Evolutionary conservation across 345 rosid species (phyloP).

Genomic region (Cardamine occulta): DNA sequence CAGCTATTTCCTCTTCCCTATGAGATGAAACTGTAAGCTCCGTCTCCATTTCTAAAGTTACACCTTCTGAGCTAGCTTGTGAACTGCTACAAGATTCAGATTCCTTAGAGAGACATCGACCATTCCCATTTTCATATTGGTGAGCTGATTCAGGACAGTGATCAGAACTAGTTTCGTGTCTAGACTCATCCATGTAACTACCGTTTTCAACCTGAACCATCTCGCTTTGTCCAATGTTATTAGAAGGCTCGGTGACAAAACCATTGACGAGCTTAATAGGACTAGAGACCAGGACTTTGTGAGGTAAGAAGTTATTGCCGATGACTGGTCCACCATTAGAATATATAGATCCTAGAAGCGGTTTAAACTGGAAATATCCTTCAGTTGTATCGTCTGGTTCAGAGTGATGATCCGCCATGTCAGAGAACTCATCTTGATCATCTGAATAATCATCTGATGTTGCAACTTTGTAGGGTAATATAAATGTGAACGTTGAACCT

Average conservation of each 20-base stretch:
- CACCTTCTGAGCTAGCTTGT: slow-evolving; percentile 47
- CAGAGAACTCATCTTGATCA: slow-evolving; percentile 80
- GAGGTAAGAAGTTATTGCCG: slow-evolving; percentile 34
- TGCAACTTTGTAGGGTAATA: slow-evolving; percentile 81
- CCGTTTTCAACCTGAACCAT: slow-evolving; percentile 54
- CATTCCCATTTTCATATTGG: slow-evolving; percentile 42
- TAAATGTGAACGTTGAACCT: slow-evolving; percentile 93
- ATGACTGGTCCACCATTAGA: slow-evolving; percentile 33
- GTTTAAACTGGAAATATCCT: slow-evolving; percentile 83
- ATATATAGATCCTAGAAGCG: slow-evolving; percentile 49
- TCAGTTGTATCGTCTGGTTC: slow-evolving; percentile 64
- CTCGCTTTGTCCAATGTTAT: slow-evolving; percentile 50
- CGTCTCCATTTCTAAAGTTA: slow-evolving; percentile 38
- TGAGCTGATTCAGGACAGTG: slow-evolving; percentile 45
- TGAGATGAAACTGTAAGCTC: slow-evolving; percentile 45
- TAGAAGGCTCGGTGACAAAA: slow-evolving; percentile 33
- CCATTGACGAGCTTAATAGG: slow-evolving; percentile 43
- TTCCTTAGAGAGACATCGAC: slow-evolving; percentile 30
- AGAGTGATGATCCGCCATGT: slow-evolving; percentile 64
- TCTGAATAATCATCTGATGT: slow-evolving; percentile 60
- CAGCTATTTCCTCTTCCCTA: slow-evolving; percentile 47
- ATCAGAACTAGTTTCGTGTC: slow-evolving; percentile 51
- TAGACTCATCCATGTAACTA: slow-evolving; percentile 62
- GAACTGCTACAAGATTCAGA: slow-evolving; percentile 40
- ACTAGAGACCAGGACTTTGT: slow-evolving; percentile 49